Evolutionary conservation across 306 rosid genomes (phyloP), one percentile per base, ranked within the genome.

Genomic region (Elaeagnus macrophylla): DNA sequence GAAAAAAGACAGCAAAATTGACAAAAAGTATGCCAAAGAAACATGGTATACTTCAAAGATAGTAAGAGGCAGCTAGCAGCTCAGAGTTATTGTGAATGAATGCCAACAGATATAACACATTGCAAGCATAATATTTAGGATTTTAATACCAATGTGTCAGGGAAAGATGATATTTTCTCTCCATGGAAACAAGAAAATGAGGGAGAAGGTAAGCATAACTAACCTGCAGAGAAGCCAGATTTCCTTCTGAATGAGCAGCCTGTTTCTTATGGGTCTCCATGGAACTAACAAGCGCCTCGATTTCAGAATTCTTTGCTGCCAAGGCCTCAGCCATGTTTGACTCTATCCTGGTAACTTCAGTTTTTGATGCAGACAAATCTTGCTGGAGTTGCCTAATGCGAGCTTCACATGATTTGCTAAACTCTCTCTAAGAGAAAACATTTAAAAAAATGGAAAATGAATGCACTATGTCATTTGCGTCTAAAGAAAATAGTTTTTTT

Each of bases 161-260:
- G n/a, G 50, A 39, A 57, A 57, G 13, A 13, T 41, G 39, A 42
- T 10, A 39, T 44, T 42, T 56, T 11, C 8, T 38, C 32, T 17
- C 40, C 11, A 32, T 56, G 51, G n/a, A 46, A 36, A 54, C 12
- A 56, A 62, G 46, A 48, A 37, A 0, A 52, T 1, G 41, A 12
- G 51, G 20, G 38, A 37, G 50, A 20, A 69, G 61, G 58, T 51
- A 56, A 54, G 64, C 10, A 62, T 25, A 53, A 62, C 39, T 51
- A 72, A 87, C 99, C 99, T 93, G 96, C 67, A 93, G 10, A 18
- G 99, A 84, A 57, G 95, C 85, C 56, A 87, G 78, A 79, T 75
- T 87, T 75, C 99, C 99, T 70, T 93, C 99, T 9, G 99, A 84
- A 48, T 67, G 44, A 63, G 96, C 89, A 70, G 96, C 83, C 62